Evolutionary conservation across 164 flowering plant species (phyloP), one percentile per base, ranked within the genome.

Genomic region (Berberis thunbergii): DNA sequence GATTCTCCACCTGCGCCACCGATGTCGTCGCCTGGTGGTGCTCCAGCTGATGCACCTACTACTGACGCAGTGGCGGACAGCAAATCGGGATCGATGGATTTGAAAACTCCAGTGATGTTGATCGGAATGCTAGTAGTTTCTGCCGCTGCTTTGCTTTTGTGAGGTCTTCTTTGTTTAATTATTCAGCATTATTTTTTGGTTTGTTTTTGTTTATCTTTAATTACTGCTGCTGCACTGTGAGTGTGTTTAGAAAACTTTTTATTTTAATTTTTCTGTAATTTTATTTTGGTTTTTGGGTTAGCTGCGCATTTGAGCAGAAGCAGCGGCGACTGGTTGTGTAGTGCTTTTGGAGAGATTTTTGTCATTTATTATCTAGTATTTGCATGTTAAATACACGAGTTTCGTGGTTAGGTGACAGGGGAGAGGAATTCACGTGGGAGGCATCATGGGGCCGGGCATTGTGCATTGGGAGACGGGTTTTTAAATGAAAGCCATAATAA

Each of bases 1-100:
- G 52, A 73, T 0, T 77, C 86, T 9, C 84, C 87, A 0, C 81
- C 67, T 0, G 85, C 73, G 1, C 63, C 88, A 0, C 91, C 97
- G 9, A 65, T 77, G n/a, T 50, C 13, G 12, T 26, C 77, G 0
- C 77, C 79, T 13, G 61, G 66, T 6, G 74, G 70, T n/a, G 42
- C 58, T 7, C 69, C 74, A 8, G 67, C 62, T 0, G 82, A 70
- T 0, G 64, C 78, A 1, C 87, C 89, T 26, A 63, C 13, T 0
- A 69, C 70, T 0, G 60, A 41, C 2, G 64, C 75, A 2, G 72
- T 86, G n/a, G 75, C 61, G 65, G 58, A 63, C 12, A 73, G 77
- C 56, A 74, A 61, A 1, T 12, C 65, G 7, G 77, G 65, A 9
- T 78, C 73, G 11, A 79, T 13, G 53, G 71, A 50, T 67, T 59